phyloP scores from a whole-genome alignment of 2,329 filamentous ascomycete species.

The Colletotrichum melonis region DNA sequence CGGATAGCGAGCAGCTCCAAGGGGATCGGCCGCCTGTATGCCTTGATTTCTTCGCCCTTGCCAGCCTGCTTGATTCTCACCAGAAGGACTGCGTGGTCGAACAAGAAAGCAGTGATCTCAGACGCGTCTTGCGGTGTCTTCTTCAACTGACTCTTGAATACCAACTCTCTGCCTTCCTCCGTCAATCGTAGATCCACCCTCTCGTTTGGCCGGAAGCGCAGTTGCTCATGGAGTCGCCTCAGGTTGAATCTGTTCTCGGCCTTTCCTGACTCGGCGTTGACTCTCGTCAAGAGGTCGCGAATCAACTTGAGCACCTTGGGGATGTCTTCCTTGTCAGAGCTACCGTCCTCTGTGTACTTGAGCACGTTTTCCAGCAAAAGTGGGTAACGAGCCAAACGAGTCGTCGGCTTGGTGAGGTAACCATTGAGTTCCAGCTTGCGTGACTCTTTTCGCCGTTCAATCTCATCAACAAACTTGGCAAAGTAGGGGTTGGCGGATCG shows the following conservation, averaged over 20 bases:
- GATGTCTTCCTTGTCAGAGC: slow-evolving; percentile 90
- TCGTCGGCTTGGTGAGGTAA: slow-evolving; percentile 97
- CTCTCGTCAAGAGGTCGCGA: slow-evolving; percentile 84
- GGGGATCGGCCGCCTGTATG: slow-evolving; percentile 94
- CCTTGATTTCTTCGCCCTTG: slow-evolving; percentile 93
- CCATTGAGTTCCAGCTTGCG: slow-evolving; percentile 97
- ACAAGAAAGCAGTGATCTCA: slow-evolving; percentile 94
- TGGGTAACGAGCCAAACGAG: slow-evolving; percentile 92
- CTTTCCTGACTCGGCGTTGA: slow-evolving; percentile 96
- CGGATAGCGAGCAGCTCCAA: slow-evolving; percentile 92
- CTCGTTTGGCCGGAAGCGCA: slow-evolving; percentile 91
- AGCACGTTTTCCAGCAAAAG: slow-evolving; percentile 90
- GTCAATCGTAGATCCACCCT: slow-evolving; percentile 94
- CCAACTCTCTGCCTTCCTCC: slow-evolving; percentile 90
- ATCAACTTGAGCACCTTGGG: slow-evolving; percentile 90
- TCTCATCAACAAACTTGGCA: slow-evolving; percentile 93
- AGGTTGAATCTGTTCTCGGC: slow-evolving; percentile 98
- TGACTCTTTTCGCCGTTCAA: slow-evolving; percentile 94
- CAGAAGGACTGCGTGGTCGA: slow-evolving; percentile 93
- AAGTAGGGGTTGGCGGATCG: slow-evolving; percentile 88
- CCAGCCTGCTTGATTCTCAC: slow-evolving; percentile 92
- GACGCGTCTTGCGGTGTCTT: slow-evolving; percentile 82
- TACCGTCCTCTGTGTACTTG: slow-evolving; percentile 91
- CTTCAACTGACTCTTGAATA: slow-evolving; percentile 95
- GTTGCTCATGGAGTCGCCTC: slow-evolving; percentile 88